A percentile compares a stretch with the other conserved stretches of the same genome.
Evolutionary conservation across 257 asterid species (phyloP).

Genomic region (Parsonsia alboflavescens): DNA sequence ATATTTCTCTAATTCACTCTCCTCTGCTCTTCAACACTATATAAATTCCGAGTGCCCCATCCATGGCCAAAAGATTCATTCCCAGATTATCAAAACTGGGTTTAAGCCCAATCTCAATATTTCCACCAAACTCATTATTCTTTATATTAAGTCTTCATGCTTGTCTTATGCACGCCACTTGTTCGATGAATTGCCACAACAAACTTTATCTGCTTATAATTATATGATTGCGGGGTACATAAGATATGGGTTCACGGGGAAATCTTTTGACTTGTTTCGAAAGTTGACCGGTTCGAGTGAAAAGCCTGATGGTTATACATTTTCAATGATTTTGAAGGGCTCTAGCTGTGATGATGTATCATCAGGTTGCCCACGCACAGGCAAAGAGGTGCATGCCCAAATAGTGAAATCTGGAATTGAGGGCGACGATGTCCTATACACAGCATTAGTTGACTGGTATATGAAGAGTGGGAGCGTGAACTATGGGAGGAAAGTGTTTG

Average conservation of each 20-base stretch:
- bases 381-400: constrained; percentile 60
- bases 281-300: constrained; percentile 41
- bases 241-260: constrained; percentile 38
- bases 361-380: constrained; percentile 19
- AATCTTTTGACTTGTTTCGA: constrained; percentile 52
- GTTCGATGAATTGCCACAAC: constrained; percentile 71
- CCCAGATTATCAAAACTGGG: constrained; percentile 69
- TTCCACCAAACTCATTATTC: constrained; percentile 65
- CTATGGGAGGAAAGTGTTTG: constrained; percentile 70
- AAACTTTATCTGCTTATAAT: constrained; percentile 70
- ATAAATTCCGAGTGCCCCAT: constrained; percentile 65
- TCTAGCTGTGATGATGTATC: constrained; percentile 33
- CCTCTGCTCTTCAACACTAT: constrained; percentile 51
- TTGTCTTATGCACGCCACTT: constrained; percentile 49
- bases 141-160: constrained; percentile 45
- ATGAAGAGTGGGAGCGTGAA: constrained; percentile 54
- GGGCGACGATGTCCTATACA: constrained; percentile 72
- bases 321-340: constrained; percentile 72
- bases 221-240: constrained; percentile 74
- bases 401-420: constrained; percentile 38
- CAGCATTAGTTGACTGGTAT: constrained; percentile 73
- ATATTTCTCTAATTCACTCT: constrained; percentile 22
- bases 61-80: constrained; percentile 74
- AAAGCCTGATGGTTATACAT: constrained; percentile 62
- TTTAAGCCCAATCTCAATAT: constrained; percentile 52